A percentile compares a stretch with the other conserved stretches of the same genome.
These are phyloP conservation scores for Gaeumannomyces tritici DNA, from an alignment of 2,329 filamentous ascomycete genomes.

Conservation along the genomic window DNA sequence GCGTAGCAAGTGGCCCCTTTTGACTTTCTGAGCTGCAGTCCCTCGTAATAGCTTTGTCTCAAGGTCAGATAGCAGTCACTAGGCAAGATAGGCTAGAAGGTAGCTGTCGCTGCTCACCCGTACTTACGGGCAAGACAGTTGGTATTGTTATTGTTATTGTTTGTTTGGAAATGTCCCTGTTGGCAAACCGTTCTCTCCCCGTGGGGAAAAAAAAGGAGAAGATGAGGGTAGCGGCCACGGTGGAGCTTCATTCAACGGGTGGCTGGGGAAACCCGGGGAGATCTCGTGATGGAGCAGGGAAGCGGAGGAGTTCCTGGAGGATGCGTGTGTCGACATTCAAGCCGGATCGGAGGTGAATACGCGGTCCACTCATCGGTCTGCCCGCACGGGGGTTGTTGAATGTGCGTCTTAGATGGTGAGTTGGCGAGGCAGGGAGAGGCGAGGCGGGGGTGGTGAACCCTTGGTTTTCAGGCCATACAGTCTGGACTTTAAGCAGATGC, in stretches of 20 bases:
- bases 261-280: background rate
- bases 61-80: too few species aligned
- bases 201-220: background rate
- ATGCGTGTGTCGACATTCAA: background rate
- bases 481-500: background rate
- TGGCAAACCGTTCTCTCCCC: background rate
- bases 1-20: background rate
- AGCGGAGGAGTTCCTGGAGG: background rate
- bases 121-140: background rate
- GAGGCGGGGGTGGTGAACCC: background rate
- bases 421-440: background rate
- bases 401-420: background rate
- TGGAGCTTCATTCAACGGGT: background rate
- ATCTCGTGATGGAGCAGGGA: background rate
- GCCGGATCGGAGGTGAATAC: background rate
- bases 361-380: background rate
- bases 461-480: background rate
- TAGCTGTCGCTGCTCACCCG: background rate
- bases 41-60: background rate
- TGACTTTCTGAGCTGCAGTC: background rate
- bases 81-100: background rate
- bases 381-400: background rate
- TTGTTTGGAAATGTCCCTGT: background rate
- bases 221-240: background rate
- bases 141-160: background rate